These are phyloP conservation scores for Phaeoacremonium minimum DNA, from an alignment of 2,329 filamentous ascomycete species.

Conservation along the genomic window DNA sequence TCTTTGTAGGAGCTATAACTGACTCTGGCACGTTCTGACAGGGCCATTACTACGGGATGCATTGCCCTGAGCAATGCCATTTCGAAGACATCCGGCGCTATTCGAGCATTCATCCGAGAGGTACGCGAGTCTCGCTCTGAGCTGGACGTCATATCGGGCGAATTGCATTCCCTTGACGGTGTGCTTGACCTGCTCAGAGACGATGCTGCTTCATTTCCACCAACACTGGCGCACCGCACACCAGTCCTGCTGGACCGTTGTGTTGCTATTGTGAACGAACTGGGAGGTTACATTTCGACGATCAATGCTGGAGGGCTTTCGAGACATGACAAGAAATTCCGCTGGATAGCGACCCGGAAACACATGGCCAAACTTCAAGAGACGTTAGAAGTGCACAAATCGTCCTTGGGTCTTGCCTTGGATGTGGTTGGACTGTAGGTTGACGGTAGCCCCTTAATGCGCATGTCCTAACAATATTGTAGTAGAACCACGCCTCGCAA, in stretches of 20 bases:
- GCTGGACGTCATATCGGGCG: conserved; percentile 31
- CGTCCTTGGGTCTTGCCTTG: conserved; percentile 31
- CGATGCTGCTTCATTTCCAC: conserved; percentile 29
- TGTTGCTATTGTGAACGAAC: conserved; percentile 26
- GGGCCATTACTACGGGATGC: conserved; percentile 32
- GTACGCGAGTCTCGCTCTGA: conserved; percentile 34
- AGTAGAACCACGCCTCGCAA: no score
- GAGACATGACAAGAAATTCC: conserved; percentile 27
- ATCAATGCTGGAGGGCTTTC: conserved; percentile 23
- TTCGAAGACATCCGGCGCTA: conserved; percentile 21
- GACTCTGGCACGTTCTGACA: conserved; percentile 8
- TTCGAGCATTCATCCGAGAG: conserved; percentile 31
- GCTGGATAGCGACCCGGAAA: conserved; percentile 27
- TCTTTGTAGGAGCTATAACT: no score
- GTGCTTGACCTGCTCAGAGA: conserved; percentile 32
- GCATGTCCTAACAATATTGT: no score
- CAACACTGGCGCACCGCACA: conserved; percentile 26
- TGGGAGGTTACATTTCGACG: conserved; percentile 25
- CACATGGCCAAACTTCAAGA: conserved; percentile 25
- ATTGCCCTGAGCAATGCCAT: conserved; percentile 28
- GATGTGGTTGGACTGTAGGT: conserved; percentile 35
- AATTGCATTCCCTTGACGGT: conserved; percentile 34
- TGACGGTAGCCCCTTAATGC: not conserved
- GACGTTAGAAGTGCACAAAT: conserved; percentile 31
- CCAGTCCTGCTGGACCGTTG: conserved; percentile 29